Percentiles rank a stretch among this genome's conserved stretches.
phyloP scores from a whole-genome alignment of 2,329 filamentous ascomycete genomes.

The Sporothrix protearum region DNA sequence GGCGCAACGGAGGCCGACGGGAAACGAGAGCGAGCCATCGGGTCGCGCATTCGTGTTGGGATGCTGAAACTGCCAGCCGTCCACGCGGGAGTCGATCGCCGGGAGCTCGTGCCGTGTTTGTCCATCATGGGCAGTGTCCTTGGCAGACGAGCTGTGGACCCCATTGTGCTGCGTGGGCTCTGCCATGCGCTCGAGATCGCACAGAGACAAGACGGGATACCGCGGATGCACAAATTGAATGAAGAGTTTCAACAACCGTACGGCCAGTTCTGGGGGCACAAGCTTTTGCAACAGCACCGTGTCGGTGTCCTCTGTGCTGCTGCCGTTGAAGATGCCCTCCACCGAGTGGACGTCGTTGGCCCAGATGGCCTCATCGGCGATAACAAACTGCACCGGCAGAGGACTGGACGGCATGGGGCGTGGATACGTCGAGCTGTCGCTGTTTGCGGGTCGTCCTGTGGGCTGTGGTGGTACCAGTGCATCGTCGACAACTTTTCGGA shows the following conservation, averaged over 20 bases:
- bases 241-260: slow-evolving; percentile 28
- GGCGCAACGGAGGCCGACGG: slow-evolving; percentile 30
- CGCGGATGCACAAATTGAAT: slow-evolving; percentile 28
- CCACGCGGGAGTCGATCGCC: not conserved
- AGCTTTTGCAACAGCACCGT: slow-evolving; percentile 26
- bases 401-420: slow-evolving; percentile 15
- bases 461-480: not conserved
- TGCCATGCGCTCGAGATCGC: slow-evolving; percentile 25
- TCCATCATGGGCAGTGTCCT: not conserved
- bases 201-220: slow-evolving; percentile 28
- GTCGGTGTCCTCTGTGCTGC: slow-evolving; percentile 26
- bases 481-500: slow-evolving; percentile 29
- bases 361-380: slow-evolving; percentile 31
- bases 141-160: not conserved
- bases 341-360: slow-evolving; percentile 27
- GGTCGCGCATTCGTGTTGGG: not conserved
- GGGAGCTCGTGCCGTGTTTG: not conserved
- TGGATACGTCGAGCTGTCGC: not conserved
- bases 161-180: not conserved
- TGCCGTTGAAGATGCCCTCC: slow-evolving; percentile 25
- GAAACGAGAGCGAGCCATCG: slow-evolving; percentile 13
- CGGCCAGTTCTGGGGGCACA: slow-evolving; percentile 27
- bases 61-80: not conserved
- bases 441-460: not conserved
- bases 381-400: slow-evolving; percentile 29